Percentiles rank a stretch among this genome's conserved stretches.
Conservation (phyloP, 2,329 filamentous ascomycete genomes). For the Hypoxylon sp. region DNA sequence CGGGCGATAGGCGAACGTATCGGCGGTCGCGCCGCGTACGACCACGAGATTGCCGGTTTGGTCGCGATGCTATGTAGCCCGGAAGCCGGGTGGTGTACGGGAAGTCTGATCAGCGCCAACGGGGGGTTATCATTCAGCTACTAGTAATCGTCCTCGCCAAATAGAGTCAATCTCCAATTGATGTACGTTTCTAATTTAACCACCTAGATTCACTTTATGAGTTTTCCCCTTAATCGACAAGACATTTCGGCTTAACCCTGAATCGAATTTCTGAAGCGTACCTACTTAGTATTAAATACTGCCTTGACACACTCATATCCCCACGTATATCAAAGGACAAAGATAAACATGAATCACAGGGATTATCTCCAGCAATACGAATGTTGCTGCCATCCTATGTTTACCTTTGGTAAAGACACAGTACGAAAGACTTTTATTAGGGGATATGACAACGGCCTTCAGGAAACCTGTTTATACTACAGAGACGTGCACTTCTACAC, state of each 20-base stretch:
- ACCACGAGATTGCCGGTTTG: conserved; percentile 41
- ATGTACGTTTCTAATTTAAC: background rate
- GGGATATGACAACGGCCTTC: background rate
- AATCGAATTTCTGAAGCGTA: no score
- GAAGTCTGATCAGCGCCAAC: conserved; percentile 41
- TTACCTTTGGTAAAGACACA: background rate
- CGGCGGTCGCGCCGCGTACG: conserved; percentile 41
- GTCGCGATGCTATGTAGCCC: conserved; percentile 40
- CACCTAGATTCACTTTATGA: background rate
- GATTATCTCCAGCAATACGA: background rate
- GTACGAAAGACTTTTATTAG: background rate
- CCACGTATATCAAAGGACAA: background rate
- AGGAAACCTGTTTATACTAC: background rate
- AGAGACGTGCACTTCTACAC: background rate
- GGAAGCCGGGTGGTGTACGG: conserved; percentile 41
- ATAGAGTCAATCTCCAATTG: background rate
- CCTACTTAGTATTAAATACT: background rate
- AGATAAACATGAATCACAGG: background rate
- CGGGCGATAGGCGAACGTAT: conserved; percentile 30
- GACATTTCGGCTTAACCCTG: background rate
- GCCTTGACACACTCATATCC: background rate
- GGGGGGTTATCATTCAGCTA: conserved; percentile 38
- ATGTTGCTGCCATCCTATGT: background rate
- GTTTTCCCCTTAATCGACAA: background rate
- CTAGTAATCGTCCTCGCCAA: conserved; percentile 1